These are phyloP conservation scores for Prunus persica DNA, from an alignment of 306 rosid genomes.

Conservation along the genomic window Prunus_persica_NCBIv2 NC_034010.1:23833501-23834000, in stretches of 20 bases:
- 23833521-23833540: neutral
- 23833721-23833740: too few species aligned
- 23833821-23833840: constrained; percentile 48
- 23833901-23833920: constrained; percentile 32
- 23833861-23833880: constrained; percentile 28
- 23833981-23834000: neutral
- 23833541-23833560: too few species aligned
- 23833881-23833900: neutral
- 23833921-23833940: neutral
- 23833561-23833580: neutral
- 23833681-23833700: too few species aligned
- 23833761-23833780: neutral
- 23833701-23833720: too few species aligned
- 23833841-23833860: constrained; percentile 49
- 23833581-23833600: too few species aligned
- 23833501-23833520: too few species aligned
- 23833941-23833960: neutral
- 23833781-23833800: neutral
- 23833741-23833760: neutral
- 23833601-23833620: too few species aligned
- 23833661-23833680: too few species aligned
- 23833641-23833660: too few species aligned
- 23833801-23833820: too few species aligned
- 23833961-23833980: neutral
- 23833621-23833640: too few species aligned